Base-by-base conservation (phyloP, 108 stramenopile species). In the Chaetoceros tenuissimus region DNA sequence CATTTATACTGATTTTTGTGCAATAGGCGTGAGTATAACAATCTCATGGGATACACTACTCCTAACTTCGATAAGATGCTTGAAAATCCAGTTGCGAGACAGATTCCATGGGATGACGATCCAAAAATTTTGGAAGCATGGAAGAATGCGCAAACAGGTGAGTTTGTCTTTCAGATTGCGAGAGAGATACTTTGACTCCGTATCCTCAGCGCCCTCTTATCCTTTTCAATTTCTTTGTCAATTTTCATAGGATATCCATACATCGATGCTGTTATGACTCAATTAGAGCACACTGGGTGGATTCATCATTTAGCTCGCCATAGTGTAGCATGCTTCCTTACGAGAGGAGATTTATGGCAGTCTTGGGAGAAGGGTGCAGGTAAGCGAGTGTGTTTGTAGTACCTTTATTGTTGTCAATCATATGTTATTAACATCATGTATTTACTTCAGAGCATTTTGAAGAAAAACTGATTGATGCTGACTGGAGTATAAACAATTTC, bases 221-320 rank as follows among this genome's bases (percentile, higher is more conserved):
- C n/a, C n/a, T n/a, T n/a, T n/a, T n/a, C n/a, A n/a, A n/a, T n/a
- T n/a, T n/a, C n/a, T n/a, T n/a, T n/a, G n/a, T n/a, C n/a, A n/a
- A n/a, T n/a, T n/a, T n/a, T n/a, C n/a, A n/a, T n/a, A n/a, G n/a
- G 98, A 3, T 99, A 85, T 71, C 98, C 98, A 7, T 97, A 77
- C 62, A 96, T 99, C 52, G 96, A 99, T 55, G 98, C 98, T 23
- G 67, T 72, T 60, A 99, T 99, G 98, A 81, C 75, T 0, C 96
- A 99, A 61, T 77, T 99, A 28, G 63, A 75, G 23, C 67, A 77
- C 40, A 77, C 85, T 58, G 97, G 96, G 30, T 98, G 96, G 96
- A 90, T 98, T 24, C 97, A 98, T 63, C 97, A 98, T 67, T 68
- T 98, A 20, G 95, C 79, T 13, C 59, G 97, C 27, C 98, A 98